Evolutionary conservation across 73 alveolate species (phyloP).

Genomic region (Tetrahymena malaccensis): DNA sequence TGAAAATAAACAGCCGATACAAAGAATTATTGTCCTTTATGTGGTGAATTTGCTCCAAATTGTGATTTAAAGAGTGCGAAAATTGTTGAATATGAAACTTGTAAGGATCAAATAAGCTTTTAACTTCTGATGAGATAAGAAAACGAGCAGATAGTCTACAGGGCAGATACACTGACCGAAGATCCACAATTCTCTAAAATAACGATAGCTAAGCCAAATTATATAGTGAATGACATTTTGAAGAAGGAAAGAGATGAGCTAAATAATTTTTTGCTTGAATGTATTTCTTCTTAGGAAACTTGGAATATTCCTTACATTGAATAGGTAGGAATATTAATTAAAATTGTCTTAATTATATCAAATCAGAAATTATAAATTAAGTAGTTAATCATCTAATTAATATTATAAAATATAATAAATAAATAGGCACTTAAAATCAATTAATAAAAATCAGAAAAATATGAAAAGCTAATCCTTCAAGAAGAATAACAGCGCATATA

Average conservation of each 20-base stretch:
- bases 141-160: background rate
- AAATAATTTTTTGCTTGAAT: background rate
- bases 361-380: background rate
- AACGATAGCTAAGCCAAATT: background rate
- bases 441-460: background rate
- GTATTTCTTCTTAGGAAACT: background rate
- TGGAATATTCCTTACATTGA: background rate
- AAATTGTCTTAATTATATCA: background rate
- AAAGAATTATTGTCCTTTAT: constrained; percentile 21
- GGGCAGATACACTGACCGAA: background rate
- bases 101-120: background rate
- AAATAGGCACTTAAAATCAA: background rate
- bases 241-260: background rate
- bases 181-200: background rate
- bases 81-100: constrained; percentile 1
- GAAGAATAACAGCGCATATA: background rate
- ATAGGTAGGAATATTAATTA: background rate
- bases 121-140: background rate
- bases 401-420: background rate
- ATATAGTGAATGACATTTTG: background rate
- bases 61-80: constrained; percentile 11
- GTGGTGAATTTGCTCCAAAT: constrained; percentile 23
- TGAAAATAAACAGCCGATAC: constrained; percentile 1
- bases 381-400: background rate
- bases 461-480: background rate